phyloP scores from a whole-genome alignment of 129 eudicot species.

The Tanacetum coccineum region DNA sequence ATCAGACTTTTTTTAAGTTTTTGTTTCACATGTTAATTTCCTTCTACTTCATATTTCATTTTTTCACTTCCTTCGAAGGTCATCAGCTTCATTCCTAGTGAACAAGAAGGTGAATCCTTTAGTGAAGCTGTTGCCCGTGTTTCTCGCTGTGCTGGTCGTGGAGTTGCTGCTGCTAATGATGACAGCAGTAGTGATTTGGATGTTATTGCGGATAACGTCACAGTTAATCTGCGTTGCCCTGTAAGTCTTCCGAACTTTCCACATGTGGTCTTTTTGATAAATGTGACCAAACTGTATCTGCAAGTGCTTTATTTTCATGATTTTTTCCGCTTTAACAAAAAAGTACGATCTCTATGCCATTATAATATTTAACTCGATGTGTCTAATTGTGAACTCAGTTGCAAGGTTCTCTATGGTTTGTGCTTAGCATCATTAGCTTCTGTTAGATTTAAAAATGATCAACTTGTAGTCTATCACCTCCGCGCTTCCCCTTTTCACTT shows the following conservation, averaged over 20 bases:
- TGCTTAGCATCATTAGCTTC: background rate
- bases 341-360: background rate
- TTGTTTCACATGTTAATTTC: constrained; percentile 5
- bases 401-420: background rate
- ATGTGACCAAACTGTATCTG: too few relatives aligned
- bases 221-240: constrained; percentile 53
- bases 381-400: too few relatives aligned
- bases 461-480: too few relatives aligned
- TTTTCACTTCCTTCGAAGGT: constrained; percentile 21
- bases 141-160: constrained; percentile 54
- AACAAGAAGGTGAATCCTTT: constrained; percentile 44
- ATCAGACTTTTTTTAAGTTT: background rate
- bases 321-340: too few relatives aligned
- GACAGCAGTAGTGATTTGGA: constrained; percentile 58
- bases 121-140: constrained; percentile 52
- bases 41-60: background rate
- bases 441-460: too few relatives aligned
- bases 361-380: too few relatives aligned
- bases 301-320: too few relatives aligned
- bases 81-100: constrained; percentile 42
- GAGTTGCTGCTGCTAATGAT: constrained; percentile 37
- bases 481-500: too few relatives aligned
- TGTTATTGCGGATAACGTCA: constrained; percentile 49
- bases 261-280: too few relatives aligned
- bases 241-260: constrained; percentile 32